These are phyloP conservation scores for Albatrellus ellisii DNA, from an alignment of 768 basidiomycete species.

Conservation along the genomic window DNA sequence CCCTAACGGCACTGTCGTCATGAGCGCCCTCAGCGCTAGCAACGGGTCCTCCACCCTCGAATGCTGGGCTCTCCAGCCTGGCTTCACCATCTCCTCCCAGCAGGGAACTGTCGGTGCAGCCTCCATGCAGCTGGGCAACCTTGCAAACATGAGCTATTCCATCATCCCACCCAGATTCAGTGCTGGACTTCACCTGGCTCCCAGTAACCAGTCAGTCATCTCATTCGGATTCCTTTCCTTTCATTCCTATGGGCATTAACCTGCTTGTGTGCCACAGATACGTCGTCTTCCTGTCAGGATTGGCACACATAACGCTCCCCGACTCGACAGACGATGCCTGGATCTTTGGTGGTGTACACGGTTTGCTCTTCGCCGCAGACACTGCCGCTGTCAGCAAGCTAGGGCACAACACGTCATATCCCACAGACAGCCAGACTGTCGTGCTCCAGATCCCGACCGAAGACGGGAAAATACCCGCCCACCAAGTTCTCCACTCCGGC, in stretches of 20 bases:
- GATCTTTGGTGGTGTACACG: conserved; percentile 13
- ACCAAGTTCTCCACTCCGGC: conserved; percentile 14
- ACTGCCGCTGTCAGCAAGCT: conserved; percentile 2
- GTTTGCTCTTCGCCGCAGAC: conserved; percentile 16
- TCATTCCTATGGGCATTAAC: not conserved
- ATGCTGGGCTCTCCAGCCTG: conserved; percentile 17
- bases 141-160: conserved; percentile 17
- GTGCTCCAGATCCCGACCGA: conserved; percentile 17
- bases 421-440: conserved; percentile 11
- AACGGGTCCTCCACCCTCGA: conserved; percentile 13
- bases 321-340: conserved; percentile 9
- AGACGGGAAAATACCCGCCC: conserved; percentile 12
- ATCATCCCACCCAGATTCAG: conserved; percentile 31
- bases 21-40: conserved; percentile 7
- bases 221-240: not conserved
- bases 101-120: conserved; percentile 18
- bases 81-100: conserved; percentile 15
- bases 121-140: conserved; percentile 14
- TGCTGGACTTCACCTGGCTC: conserved; percentile 40
- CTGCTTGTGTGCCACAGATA: conserved; percentile 7
- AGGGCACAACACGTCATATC: conserved; percentile 17
- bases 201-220: conserved; percentile 23
- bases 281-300: conserved; percentile 16
- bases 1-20: conserved; percentile 7
- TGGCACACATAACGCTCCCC: conserved; percentile 16